Evolutionary conservation across 2,329 filamentous ascomycete species (phyloP), one percentile per base, ranked within the genome.

Genomic region (Coniella lustricola): DNA sequence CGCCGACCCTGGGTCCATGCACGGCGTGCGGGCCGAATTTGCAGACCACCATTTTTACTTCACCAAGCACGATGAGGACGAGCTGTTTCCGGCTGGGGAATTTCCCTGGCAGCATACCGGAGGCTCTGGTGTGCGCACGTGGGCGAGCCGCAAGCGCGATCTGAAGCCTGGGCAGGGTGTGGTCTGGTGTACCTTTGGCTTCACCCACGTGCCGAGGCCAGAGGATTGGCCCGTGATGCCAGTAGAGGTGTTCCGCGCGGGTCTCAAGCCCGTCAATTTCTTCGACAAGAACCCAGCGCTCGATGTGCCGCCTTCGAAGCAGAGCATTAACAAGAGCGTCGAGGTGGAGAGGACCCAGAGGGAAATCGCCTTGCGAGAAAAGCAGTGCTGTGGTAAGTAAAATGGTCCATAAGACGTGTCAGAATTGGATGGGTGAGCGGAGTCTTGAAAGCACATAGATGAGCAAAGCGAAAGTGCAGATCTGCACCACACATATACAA

Each of bases 161-260:
- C 54, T 50, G 13, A 18, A 18, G 10, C 22, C 44, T 12, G 31
- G 25, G 3, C 35, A 50, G 16, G 44, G 33, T n/a, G 51, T 53
- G 3, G 38, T 53, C 12, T 53, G 51, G 51, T 35, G 35, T 18
- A 47, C 33, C 4, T 54, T 54, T 38, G 76, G 42, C 3, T 71
- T 81, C 50, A 81, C 77, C 22, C 76, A 81, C 52, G 68, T 78
- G 48, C 72, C 73, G 0, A 62, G 74, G 32, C 69, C 74, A 14
- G 77, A 81, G 60, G 76, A 80, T 56, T 79, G 78, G 62, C 75
- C 75, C 0, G 70, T 80, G 40, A 80, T 80, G 76, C 77, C 77
- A 1, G 72, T 70, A 38, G 77, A 81, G 64, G 72, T 75, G 13
- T 65, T 79, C 49, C 69, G 66, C 46, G 67, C 76, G 12, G 67